These are phyloP conservation scores for Eucalyptus shirleyi DNA, from an alignment of 345 rosid species.

Conservation along the genomic window DNA sequence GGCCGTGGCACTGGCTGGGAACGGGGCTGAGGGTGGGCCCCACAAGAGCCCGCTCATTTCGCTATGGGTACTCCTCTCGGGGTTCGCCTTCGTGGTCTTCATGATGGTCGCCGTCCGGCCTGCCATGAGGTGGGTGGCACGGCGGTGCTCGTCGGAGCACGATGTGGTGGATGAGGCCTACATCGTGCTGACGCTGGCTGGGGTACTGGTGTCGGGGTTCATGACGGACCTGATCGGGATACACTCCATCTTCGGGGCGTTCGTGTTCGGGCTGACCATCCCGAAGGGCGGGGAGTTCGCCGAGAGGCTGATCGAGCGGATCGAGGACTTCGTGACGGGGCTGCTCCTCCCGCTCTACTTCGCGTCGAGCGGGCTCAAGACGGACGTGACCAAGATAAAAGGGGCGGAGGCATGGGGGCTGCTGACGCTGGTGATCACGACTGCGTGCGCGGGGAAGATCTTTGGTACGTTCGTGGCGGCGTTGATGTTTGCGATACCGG, in stretches of 20 bases:
- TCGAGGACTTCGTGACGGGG: constrained; percentile 79
- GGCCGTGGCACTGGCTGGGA: constrained; percentile 69
- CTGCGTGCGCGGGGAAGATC: constrained; percentile 75
- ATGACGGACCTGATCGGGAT: constrained; percentile 65
- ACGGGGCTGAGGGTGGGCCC: constrained; percentile 13
- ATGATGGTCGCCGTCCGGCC: constrained; percentile 57
- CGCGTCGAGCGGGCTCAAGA: constrained; percentile 82
- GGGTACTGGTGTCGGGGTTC: constrained; percentile 73
- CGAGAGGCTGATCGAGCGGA: constrained; percentile 58
- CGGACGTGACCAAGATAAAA: constrained; percentile 46
- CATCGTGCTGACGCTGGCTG: constrained; percentile 60
- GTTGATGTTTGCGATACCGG: constrained; percentile 53
- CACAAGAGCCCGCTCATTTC: constrained; percentile 58
- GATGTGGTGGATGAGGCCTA: constrained; percentile 49
- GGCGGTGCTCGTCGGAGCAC: constrained; percentile 41
- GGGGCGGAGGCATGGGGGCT: constrained; percentile 64
- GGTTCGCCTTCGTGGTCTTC: constrained; percentile 50
- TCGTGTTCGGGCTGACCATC: constrained; percentile 67
- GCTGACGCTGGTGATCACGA: constrained; percentile 48
- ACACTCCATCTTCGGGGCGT: constrained; percentile 80
- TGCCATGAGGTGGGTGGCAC: constrained; percentile 57
- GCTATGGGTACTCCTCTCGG: constrained; percentile 65
- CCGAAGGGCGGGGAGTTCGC: constrained; percentile 85
- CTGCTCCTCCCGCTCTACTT: constrained; percentile 82
- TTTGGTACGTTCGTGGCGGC: constrained; percentile 63